These are phyloP conservation scores for Xylariaceae sp. DNA, from an alignment of 2,329 filamentous ascomycete species.

Conservation along the genomic window DNA sequence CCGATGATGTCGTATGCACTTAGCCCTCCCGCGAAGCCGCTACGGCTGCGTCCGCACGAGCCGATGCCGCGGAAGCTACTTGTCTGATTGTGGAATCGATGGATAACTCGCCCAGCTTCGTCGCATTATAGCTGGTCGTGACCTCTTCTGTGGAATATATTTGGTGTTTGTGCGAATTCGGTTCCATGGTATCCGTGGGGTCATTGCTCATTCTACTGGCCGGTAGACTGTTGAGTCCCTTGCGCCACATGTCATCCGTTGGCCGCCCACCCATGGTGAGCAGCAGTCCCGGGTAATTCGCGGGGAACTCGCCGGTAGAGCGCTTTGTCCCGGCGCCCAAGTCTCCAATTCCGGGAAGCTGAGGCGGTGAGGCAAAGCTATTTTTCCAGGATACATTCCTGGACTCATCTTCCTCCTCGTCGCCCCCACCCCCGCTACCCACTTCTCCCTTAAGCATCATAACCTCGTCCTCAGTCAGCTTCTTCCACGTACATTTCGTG, in stretches of 20 bases:
- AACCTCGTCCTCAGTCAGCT: slow-evolving; percentile 67
- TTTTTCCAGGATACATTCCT: slow-evolving; percentile 21
- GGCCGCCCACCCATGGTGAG: slow-evolving; percentile 26
- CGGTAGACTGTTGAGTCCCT: slow-evolving; percentile 23
- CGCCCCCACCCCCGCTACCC: slow-evolving; percentile 25
- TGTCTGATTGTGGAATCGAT: slow-evolving; percentile 32
- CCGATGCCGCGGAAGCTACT: slow-evolving; percentile 32
- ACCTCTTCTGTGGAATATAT: slow-evolving; percentile 19
- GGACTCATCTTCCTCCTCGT: slow-evolving; percentile 29
- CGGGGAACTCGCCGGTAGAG: slow-evolving; percentile 19
- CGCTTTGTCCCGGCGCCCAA: slow-evolving; percentile 22
- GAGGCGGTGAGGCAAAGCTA: slow-evolving; percentile 21
- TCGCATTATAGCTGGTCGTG: slow-evolving; percentile 11
- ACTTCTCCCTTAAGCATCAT: slow-evolving; percentile 32
- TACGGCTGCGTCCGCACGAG: slow-evolving; percentile 13
- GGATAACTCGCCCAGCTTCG: slow-evolving; percentile 3
- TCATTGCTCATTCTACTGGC: slow-evolving; percentile 19
- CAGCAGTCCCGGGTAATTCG: slow-evolving; percentile 21
- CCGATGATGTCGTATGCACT: background rate
- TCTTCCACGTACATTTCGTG: slow-evolving; percentile 80
- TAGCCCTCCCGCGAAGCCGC: slow-evolving; percentile 13
- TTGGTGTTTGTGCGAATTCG: slow-evolving; percentile 19
- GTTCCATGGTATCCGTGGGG: slow-evolving; percentile 29
- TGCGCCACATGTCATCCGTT: slow-evolving; percentile 31
- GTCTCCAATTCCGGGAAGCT: slow-evolving; percentile 20